Conservation (phyloP, 306 rosid species). For the Malus sieversii region DNA sequence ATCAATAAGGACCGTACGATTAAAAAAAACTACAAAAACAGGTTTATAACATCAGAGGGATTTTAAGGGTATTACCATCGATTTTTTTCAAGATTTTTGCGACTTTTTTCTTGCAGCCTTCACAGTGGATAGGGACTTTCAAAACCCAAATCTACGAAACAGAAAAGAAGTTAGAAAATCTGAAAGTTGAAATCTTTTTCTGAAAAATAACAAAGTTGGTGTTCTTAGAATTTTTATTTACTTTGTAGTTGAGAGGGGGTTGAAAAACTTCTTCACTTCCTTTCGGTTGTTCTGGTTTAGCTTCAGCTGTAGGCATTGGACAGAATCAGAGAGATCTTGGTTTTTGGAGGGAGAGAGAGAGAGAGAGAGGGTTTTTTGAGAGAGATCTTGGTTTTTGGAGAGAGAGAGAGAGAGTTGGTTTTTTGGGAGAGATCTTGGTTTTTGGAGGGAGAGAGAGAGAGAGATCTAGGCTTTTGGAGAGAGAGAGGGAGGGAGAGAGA, state of each 20-base stretch:
- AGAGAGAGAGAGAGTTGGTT: not conserved
- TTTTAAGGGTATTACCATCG: constrained; percentile 40
- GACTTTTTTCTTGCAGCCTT: constrained; percentile 67
- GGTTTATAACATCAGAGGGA: no score
- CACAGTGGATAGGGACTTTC: constrained; percentile 71
- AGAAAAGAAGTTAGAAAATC: constrained; percentile 6
- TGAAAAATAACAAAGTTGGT: not conserved
- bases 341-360: not conserved
- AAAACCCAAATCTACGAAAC: constrained; percentile 40
- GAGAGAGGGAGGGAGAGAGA: not conserved
- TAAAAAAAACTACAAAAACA: not conserved
- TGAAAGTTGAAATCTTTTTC: not conserved
- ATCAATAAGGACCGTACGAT: not conserved
- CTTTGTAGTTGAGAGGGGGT: constrained; percentile 65
- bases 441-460: not conserved
- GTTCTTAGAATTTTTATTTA: not conserved
- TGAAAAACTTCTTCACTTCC: constrained; percentile 33
- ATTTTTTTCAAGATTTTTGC: constrained; percentile 44
- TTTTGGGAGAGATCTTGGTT: not conserved
- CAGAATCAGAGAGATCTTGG: not conserved
- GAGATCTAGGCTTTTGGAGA: no score
- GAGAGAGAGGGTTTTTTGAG: not conserved
- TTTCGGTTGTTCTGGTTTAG: constrained; percentile 20
- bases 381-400: not conserved
- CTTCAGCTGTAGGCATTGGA: constrained; percentile 39